Conservation (phyloP, 352 stramenopile species). For the Pythium chondricola region DNA sequence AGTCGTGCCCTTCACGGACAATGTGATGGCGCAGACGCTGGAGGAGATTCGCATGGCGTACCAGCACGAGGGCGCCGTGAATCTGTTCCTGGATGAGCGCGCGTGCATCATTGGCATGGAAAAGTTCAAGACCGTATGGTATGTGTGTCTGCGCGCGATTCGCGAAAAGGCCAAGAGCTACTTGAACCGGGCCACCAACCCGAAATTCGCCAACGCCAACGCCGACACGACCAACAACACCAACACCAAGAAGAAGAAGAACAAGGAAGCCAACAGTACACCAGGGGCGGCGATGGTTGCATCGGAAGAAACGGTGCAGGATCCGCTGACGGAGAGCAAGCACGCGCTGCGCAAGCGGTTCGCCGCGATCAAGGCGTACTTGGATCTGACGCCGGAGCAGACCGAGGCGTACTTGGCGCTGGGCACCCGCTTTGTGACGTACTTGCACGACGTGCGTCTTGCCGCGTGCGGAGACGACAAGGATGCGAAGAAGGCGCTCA, state of each 20-base stretch:
- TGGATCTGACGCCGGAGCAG: conserved; percentile 38
- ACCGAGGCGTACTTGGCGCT: conserved; percentile 36
- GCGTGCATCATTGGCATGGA: conserved; percentile 75
- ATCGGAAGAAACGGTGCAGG: neutral
- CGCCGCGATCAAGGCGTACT: conserved; percentile 37
- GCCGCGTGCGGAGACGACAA: conserved; percentile 9
- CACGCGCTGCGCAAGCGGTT: conserved; percentile 44
- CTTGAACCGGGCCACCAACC: conserved; percentile 24
- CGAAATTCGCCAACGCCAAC: neutral
- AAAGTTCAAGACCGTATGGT: conserved; percentile 83
- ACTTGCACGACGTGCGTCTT: conserved; percentile 33
- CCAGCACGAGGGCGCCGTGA: conserved; percentile 66
- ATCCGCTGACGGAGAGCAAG: no score
- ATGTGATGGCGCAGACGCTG: conserved; percentile 27
- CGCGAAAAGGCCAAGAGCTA: conserved; percentile 73
- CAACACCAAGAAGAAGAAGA: conserved; percentile 18
- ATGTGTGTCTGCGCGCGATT: conserved; percentile 82
- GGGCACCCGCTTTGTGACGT: conserved; percentile 59
- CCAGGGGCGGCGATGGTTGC: neutral
- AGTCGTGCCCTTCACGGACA: conserved; percentile 34
- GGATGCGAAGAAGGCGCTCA: conserved; percentile 23
- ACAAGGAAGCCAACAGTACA: conserved; percentile 5
- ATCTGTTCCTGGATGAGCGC: conserved; percentile 58
- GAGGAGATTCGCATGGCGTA: conserved; percentile 41
- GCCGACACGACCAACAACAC: conserved; percentile 8